phyloP scores from a whole-genome alignment of 345 rosid species.

The Abelmoschus esculentus region DNA sequence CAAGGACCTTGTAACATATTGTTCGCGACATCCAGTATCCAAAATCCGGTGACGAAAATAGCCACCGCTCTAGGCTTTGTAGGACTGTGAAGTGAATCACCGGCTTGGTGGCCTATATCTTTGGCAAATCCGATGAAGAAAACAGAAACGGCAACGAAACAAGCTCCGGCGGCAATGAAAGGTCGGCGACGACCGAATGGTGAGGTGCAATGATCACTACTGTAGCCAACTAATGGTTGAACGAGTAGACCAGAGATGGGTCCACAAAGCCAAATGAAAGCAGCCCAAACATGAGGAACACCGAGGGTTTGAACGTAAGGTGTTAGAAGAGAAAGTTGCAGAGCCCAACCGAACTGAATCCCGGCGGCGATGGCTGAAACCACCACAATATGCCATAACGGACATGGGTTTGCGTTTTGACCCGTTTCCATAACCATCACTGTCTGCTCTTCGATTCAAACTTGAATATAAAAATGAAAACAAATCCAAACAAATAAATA shows the following conservation, averaged over 20 bases:
- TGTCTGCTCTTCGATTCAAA: too few relatives aligned
- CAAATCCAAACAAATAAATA: too few relatives aligned
- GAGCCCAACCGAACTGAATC: conserved; percentile 90
- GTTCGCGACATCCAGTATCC: conserved; percentile 90
- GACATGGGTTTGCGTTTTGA: neutral
- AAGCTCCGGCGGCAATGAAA: conserved; percentile 53
- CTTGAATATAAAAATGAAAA: neutral
- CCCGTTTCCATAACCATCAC: neutral
- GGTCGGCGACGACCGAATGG: conserved; percentile 89
- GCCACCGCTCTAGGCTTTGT: conserved; percentile 58
- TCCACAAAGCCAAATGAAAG: conserved; percentile 89
- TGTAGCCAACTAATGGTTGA: conserved; percentile 81
- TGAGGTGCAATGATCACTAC: conserved; percentile 68
- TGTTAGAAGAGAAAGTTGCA: conserved; percentile 76
- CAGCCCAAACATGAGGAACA: conserved; percentile 77
- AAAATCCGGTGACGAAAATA: conserved; percentile 66
- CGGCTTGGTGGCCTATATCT: conserved; percentile 56
- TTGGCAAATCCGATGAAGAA: conserved; percentile 78
- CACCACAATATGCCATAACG: conserved; percentile 41
- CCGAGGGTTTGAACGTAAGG: conserved; percentile 86
- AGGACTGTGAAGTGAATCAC: conserved; percentile 29
- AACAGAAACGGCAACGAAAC: conserved; percentile 47
- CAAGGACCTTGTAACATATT: conserved; percentile 82
- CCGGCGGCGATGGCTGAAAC: conserved; percentile 87
- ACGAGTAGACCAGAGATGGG: conserved; percentile 85